phyloP scores from a whole-genome alignment of 768 basidiomycete species.

The Pleurotus ostreatus region DNA sequence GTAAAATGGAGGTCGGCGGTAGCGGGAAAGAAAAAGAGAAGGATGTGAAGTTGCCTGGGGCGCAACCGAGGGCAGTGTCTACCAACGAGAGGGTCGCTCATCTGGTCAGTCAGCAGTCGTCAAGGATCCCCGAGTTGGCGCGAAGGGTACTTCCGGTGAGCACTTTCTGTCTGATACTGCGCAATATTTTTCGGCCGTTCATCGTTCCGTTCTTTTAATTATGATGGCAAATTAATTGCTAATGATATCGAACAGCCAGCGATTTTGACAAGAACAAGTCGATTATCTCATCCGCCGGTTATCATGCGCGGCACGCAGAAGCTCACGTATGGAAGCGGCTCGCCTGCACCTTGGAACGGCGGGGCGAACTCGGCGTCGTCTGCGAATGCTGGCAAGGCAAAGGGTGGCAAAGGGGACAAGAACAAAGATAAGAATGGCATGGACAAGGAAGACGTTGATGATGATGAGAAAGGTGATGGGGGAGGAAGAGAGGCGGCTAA shows the following conservation, averaged over 20 bases:
- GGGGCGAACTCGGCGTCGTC: no score
- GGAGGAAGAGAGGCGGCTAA: no score
- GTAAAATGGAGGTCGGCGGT: slow-evolving; percentile 20
- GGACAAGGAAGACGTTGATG: no score
- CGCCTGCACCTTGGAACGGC: slow-evolving; percentile 52
- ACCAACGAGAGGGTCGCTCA: slow-evolving; percentile 53
- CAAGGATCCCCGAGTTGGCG: slow-evolving; percentile 64
- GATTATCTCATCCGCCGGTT: slow-evolving; percentile 62
- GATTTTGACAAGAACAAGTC: slow-evolving; percentile 55
- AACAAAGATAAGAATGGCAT: slow-evolving; percentile 19
- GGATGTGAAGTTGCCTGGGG: slow-evolving; percentile 51
- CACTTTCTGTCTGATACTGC: slow-evolving; percentile 10
- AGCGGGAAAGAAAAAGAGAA: slow-evolving; percentile 33
- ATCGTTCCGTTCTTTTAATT: no score
- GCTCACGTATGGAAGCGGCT: slow-evolving; percentile 42
- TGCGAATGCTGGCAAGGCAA: no score
- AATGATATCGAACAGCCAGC: slow-evolving; percentile 33
- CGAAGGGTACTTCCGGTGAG: slow-evolving; percentile 65
- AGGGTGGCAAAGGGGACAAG: background rate
- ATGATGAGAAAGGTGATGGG: no score
- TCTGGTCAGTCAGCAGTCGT: slow-evolving; percentile 58
- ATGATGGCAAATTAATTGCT: no score
- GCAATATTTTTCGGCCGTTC: background rate
- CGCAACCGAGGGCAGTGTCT: slow-evolving; percentile 40
- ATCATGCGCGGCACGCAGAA: slow-evolving; percentile 49